Evolutionary conservation across 2,329 filamentous ascomycete genomes (phyloP).

Genomic region (Thelonectria olida): DNA sequence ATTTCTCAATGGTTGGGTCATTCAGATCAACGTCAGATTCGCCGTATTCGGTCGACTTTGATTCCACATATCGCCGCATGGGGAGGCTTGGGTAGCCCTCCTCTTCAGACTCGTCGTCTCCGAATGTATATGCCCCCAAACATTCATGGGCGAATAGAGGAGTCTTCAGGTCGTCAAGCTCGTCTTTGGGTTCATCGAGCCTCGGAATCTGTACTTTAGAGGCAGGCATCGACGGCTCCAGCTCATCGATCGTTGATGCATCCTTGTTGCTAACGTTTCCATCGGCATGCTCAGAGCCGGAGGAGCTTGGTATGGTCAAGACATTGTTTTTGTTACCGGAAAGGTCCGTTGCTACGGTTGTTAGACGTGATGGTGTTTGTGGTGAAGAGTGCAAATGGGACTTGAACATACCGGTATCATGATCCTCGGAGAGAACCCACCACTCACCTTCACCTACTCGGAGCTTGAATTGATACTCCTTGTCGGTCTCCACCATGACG

Average conservation of each 20-base stretch:
- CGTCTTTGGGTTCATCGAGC: conserved; percentile 21
- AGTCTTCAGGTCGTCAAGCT: conserved; percentile 38
- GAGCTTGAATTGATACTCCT: conserved; percentile 79
- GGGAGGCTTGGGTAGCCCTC: conserved; percentile 31
- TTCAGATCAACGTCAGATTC: conserved; percentile 47
- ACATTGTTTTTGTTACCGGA: conserved; percentile 61
- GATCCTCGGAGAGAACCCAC: conserved; percentile 74
- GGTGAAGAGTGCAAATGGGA: background rate
- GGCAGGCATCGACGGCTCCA: background rate
- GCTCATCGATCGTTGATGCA: conserved; percentile 19
- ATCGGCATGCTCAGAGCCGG: conserved; percentile 29
- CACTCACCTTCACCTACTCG: conserved; percentile 72
- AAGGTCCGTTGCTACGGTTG: conserved; percentile 49
- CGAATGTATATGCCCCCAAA: conserved; percentile 51
- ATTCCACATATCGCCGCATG: conserved; percentile 26
- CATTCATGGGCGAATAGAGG: conserved; percentile 60
- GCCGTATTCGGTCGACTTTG: conserved; percentile 29
- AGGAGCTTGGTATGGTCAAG: conserved; percentile 41
- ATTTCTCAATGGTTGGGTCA: conserved; percentile 59
- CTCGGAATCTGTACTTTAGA: background rate
- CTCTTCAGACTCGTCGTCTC: conserved; percentile 44
- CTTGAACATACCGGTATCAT: conserved; percentile 62
- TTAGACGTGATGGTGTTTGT: background rate
- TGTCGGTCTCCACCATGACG: conserved; percentile 63
- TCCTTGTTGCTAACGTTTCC: conserved; percentile 18